Base-by-base conservation (phyloP, 345 rosid species). In the Rubroshorea leprosula region DNA sequence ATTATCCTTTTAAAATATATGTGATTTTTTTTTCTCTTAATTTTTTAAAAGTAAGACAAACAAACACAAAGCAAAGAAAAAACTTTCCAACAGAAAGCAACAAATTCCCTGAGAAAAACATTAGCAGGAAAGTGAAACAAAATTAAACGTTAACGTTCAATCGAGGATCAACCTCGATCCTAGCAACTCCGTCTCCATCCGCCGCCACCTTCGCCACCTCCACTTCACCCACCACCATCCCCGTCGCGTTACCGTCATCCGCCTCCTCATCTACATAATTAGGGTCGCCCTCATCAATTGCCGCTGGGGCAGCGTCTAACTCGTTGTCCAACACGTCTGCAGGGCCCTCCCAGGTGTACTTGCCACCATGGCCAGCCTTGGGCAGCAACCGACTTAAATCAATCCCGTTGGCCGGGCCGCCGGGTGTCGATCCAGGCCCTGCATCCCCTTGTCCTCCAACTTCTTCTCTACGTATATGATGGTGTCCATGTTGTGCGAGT, bases 291-390 rank as follows among this genome's bases (percentile, higher is more conserved):
- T 82, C 81, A 23, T 91, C 95, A n/a, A 91, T 63, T 4, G 95
- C 93, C 3, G 84, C 62, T 2, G 92, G 84, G 23, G 47, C 63
- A 0, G 74, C 69, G 0, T 58, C 64, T 61, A 88, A 46, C 81
- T 80, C 92, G 48, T 61, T 78, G 22, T 78, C 84, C 59, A 65
- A 78, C 68, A 61, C 0, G 44, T 65, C 80, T 10, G 22, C 77
- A 0, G 93, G 85, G 0, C 93, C 96, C 50, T 88, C 95, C 95
- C 98, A 88, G 13, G 93, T 88, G 78, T 67, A 91, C 74, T 91
- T 91, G 5, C 98, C 96, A 0, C 95, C 93, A 63, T 62, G 95
- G 29, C 98, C 93, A 0, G 84, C 81, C 68, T 88, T 91, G 0
- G 89, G 75, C 1, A 95, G 84, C 0, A 73, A 81, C 20, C 56